These are phyloP conservation scores for Isabelozyma rhagii DNA, from an alignment of 805 yeast species.

Conservation along the genomic window DNA sequence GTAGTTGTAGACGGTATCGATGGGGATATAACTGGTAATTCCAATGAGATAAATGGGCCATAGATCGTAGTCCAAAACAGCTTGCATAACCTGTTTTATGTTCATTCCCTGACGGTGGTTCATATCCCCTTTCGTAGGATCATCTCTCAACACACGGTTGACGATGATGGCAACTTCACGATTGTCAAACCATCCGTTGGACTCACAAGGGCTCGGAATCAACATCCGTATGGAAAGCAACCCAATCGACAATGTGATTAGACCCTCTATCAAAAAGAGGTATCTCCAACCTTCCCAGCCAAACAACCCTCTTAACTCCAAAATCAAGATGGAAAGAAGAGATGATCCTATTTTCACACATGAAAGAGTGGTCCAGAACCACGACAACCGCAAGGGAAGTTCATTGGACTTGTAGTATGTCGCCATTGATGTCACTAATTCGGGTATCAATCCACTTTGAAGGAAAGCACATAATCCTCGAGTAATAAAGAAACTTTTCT, in stretches of 20 bases:
- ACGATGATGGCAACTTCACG: constrained; percentile 27
- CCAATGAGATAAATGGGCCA: constrained; percentile 38
- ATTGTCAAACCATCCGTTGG: constrained; percentile 42
- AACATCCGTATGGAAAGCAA: constrained; percentile 31
- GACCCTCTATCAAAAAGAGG: constrained; percentile 13
- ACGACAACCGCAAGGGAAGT: constrained; percentile 17
- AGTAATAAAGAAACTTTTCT: constrained; percentile 21
- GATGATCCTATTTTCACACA: constrained; percentile 18
- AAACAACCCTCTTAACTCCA: constrained; percentile 13
- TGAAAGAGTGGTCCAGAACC: constrained; percentile 26
- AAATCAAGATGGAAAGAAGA: constrained; percentile 17
- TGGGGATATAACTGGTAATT: constrained; percentile 15
- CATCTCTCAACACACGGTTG: constrained; percentile 26
- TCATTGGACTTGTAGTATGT: constrained; percentile 33
- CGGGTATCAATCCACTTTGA: constrained; percentile 35
- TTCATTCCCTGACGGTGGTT: constrained; percentile 47
- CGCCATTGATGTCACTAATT: constrained; percentile 28
- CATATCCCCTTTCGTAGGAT: constrained; percentile 30
- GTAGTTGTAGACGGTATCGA: constrained; percentile 27
- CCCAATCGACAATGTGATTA: constrained; percentile 35
- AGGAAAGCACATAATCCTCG: constrained; percentile 28
- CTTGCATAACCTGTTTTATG: constrained; percentile 32
- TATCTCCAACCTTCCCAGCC: constrained; percentile 20
- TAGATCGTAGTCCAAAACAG: constrained; percentile 48
- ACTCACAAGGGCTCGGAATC: constrained; percentile 51